These are phyloP conservation scores for Cyathus striatus DNA, from an alignment of 768 basidiomycete species.

Conservation along the genomic window DNA sequence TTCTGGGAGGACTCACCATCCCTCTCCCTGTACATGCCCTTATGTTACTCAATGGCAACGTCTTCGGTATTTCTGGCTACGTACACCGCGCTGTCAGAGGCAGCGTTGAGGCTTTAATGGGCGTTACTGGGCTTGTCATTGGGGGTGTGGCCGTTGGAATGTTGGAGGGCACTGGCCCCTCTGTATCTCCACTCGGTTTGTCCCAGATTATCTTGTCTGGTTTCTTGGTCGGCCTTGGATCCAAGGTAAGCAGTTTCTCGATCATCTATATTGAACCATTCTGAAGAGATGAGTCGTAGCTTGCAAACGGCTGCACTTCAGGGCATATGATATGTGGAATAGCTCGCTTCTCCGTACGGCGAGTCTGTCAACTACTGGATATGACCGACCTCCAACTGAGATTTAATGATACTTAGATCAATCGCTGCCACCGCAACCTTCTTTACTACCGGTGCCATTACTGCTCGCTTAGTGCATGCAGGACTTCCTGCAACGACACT, in stretches of 20 bases:
- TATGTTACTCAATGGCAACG: constrained; percentile 46
- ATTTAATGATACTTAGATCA: constrained; percentile 39
- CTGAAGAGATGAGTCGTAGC: constrained; percentile 19
- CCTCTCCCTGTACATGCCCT: constrained; percentile 48
- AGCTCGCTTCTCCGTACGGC: constrained; percentile 53
- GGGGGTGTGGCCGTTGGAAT: constrained; percentile 40
- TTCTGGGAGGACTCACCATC: constrained; percentile 51
- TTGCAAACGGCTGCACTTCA: constrained; percentile 62
- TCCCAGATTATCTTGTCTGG: constrained; percentile 38
- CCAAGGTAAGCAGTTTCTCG: constrained; percentile 35
- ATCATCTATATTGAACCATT: constrained; percentile 4
- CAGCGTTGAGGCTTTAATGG: constrained; percentile 32
- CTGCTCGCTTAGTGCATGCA: constrained; percentile 33
- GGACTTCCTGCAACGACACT: constrained; percentile 22
- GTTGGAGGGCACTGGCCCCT: constrained; percentile 31
- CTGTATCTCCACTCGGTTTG: constrained; percentile 16
- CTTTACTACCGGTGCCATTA: constrained; percentile 41
- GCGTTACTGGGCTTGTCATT: constrained; percentile 40
- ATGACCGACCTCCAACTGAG: too few relatives aligned
- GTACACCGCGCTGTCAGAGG: constrained; percentile 46
- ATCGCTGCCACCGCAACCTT: constrained; percentile 51
- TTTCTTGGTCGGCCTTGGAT: constrained; percentile 52
- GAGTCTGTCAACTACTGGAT: constrained; percentile 5
- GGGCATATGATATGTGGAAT: constrained; percentile 68
- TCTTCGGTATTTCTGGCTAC: constrained; percentile 61